Conservation (phyloP, 495 filamentous ascomycete species). For the Hypoxylon intermedium region DNA sequence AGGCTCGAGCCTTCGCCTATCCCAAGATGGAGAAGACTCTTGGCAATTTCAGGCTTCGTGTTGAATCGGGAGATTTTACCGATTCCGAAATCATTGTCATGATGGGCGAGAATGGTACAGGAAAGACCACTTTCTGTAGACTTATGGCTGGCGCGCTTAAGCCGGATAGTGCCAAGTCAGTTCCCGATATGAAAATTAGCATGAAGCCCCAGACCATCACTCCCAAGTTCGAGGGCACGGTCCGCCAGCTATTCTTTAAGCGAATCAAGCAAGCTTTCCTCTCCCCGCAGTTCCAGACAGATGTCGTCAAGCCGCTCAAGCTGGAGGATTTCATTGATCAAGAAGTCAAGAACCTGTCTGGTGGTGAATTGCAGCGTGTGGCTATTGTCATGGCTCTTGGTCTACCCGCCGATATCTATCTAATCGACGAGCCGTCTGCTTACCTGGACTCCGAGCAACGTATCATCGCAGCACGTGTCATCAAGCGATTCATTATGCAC, state of each 20-base stretch:
- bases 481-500: constrained; percentile 99
- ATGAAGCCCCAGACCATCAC: constrained; percentile 99
- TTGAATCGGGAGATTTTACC: constrained; percentile 87
- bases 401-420: constrained; percentile 95
- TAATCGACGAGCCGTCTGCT: constrained; percentile 94
- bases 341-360: constrained; percentile 97
- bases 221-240: constrained; percentile 92
- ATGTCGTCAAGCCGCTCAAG: constrained; percentile 98
- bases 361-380: constrained; percentile 98
- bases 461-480: constrained; percentile 94
- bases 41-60: constrained; percentile 81
- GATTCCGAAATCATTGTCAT: constrained; percentile 98
- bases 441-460: constrained; percentile 99
- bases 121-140: constrained; percentile 97
- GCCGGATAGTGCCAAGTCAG: constrained; percentile 75
- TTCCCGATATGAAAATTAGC: constrained; percentile 94
- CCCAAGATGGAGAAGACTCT: constrained; percentile 93
- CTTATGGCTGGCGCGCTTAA: constrained; percentile 92
- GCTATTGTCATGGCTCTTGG: constrained; percentile 96
- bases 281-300: constrained; percentile 96
- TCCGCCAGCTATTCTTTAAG: constrained; percentile 92
- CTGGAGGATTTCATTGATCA: constrained; percentile 99
- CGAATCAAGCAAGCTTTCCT: constrained; percentile 97
- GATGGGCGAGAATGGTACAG: constrained; percentile 98
- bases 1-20: constrained; percentile 82